Percentiles rank a stretch among this genome's conserved stretches.
phyloP scores from a whole-genome alignment of 2,329 filamentous ascomycete genomes.

The Diaporthe velutina region DNA sequence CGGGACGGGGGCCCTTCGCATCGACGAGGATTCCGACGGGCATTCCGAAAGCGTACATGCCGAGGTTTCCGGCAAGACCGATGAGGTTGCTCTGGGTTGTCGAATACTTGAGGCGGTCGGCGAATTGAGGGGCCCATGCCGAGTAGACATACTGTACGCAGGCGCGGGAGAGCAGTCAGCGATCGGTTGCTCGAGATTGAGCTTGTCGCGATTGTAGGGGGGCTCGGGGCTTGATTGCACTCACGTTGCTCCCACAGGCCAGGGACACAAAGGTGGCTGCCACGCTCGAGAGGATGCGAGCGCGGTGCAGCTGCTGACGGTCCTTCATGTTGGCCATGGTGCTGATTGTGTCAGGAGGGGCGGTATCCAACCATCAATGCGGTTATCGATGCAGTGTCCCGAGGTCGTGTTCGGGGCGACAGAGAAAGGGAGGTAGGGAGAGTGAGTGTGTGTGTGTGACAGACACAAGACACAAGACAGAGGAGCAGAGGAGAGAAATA shows the following conservation, averaged over 20 bases:
- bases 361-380: constrained; percentile 19
- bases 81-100: constrained; percentile 96
- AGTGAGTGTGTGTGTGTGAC: background rate
- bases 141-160: constrained; percentile 91
- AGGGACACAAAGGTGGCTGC: constrained; percentile 88
- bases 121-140: constrained; percentile 97
- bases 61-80: constrained; percentile 85
- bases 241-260: constrained; percentile 92
- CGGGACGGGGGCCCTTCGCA: constrained; percentile 81
- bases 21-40: constrained; percentile 92
- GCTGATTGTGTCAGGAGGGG: constrained; percentile 1
- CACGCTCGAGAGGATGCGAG: constrained; percentile 84
- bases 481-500: background rate
- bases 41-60: constrained; percentile 93
- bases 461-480: background rate
- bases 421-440: background rate
- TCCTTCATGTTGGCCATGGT: constrained; percentile 57
- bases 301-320: constrained; percentile 66
- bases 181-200: constrained; percentile 33
- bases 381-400: background rate
- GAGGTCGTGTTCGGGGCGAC: background rate
- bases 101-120: constrained; percentile 85
- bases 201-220: background rate
- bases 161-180: constrained; percentile 7
- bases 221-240: constrained; percentile 46